phyloP scores from a whole-genome alignment of 2,329 filamentous ascomycete species.

The Proliferodiscus dingleyae region DNA sequence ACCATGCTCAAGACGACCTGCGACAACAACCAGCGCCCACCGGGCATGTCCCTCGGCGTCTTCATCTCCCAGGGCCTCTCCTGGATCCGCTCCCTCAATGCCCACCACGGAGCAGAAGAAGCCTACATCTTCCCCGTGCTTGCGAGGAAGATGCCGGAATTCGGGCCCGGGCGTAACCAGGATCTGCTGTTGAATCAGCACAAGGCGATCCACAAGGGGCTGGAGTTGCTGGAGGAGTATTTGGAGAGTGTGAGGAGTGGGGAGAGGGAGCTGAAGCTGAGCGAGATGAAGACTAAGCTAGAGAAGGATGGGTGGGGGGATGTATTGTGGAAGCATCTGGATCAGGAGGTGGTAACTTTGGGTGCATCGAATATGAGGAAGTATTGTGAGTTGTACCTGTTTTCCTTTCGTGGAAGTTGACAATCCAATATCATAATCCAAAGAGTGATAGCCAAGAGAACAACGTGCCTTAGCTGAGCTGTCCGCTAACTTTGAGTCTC shows the following conservation, averaged over 20 bases:
- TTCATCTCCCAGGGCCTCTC: conserved; percentile 65
- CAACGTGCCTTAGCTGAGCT: background rate
- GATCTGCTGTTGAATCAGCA: conserved; percentile 70
- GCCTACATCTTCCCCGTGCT: conserved; percentile 73
- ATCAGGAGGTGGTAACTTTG: conserved; percentile 75
- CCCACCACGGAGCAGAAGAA: conserved; percentile 83
- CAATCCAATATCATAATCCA: background rate
- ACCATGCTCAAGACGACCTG: conserved; percentile 65
- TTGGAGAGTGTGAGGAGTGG: conserved; percentile 56
- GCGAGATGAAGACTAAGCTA: conserved; percentile 64
- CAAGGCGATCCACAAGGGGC: conserved; percentile 69
- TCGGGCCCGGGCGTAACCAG: conserved; percentile 46
- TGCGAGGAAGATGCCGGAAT: conserved; percentile 73
- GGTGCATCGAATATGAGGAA: conserved; percentile 83
- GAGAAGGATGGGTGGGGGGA: conserved; percentile 61
- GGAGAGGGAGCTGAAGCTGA: conserved; percentile 53
- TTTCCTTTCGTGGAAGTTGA: background rate
- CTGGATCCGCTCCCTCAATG: conserved; percentile 65
- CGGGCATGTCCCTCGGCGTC: conserved; percentile 59
- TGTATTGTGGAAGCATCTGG: conserved; percentile 77
- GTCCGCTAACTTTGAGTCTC: background rate
- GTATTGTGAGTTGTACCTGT: conserved; percentile 44
- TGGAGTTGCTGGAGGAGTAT: conserved; percentile 65
- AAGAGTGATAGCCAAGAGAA: background rate
- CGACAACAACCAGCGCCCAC: conserved; percentile 51